These are phyloP conservation scores for Termitomyces sp. DNA, from an alignment of 768 basidiomycete genomes.

Conservation along the genomic window DNA sequence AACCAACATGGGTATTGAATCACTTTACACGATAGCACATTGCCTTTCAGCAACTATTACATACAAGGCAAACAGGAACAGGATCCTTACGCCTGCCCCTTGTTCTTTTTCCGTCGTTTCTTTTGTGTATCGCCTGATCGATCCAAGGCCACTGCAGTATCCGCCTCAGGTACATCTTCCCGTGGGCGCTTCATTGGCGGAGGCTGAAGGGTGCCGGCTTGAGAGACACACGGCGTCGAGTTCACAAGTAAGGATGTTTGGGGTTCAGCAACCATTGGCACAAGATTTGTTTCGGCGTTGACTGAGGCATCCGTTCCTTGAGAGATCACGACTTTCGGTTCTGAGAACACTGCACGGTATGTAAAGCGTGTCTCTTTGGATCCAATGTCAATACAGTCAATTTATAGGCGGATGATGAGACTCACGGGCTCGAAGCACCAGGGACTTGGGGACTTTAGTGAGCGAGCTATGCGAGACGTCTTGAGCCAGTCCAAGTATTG, in stretches of 20 bases:
- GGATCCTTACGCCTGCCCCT: neutral
- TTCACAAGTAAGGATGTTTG: neutral
- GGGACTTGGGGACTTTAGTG: constrained; percentile 56
- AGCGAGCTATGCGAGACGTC: constrained; percentile 61
- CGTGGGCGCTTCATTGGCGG: constrained; percentile 17
- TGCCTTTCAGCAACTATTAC: neutral
- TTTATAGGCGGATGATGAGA: constrained; percentile 5
- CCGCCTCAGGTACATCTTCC: constrained; percentile 12
- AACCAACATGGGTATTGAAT: no score
- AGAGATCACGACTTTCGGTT: constrained; percentile 63
- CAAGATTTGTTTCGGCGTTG: neutral
- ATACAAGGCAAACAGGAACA: neutral
- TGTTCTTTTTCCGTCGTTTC: constrained; percentile 25
- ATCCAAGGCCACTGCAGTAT: neutral
- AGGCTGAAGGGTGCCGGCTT: neutral
- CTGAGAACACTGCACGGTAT: constrained; percentile 74
- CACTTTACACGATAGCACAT: neutral
- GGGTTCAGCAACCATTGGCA: neutral
- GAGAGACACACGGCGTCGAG: neutral
- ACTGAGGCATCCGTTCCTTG: neutral
- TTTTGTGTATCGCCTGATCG: constrained; percentile 18
- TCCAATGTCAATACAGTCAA: neutral
- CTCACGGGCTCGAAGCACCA: constrained; percentile 72
- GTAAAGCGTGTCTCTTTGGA: constrained; percentile 71
- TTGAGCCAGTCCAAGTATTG: constrained; percentile 63